Evolutionary conservation across 768 basidiomycete species (phyloP), one percentile per base, ranked within the genome.

Genomic region (Lyophyllum shimeji): DNA sequence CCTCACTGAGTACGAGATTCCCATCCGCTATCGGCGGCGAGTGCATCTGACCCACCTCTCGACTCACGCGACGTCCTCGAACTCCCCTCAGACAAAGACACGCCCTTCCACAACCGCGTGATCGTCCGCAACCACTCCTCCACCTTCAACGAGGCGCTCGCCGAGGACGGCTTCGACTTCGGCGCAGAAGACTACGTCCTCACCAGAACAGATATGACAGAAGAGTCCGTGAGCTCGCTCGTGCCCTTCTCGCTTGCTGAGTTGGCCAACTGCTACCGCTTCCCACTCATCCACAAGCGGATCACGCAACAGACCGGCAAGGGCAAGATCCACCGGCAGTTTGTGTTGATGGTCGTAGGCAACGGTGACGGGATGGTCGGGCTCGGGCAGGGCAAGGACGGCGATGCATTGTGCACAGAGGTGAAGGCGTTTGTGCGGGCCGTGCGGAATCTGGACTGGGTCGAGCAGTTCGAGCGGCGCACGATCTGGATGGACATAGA

Each of bases 401-500:
- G 69, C 2, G 85, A 89, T 34, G 63, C 64, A 1, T 56, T 75
- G 7, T 71, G 76, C 17, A 90, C 90, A 1, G 66, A 78, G 15
- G 70, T 69, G 45, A 84, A 86, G 67, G 81, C 88, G n/a, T 72
- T 82, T 59, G 71, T 77, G 33, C 72, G 83, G 75, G 97, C 93
- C 1, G 77, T 96, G 25, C 81, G 87, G 59, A 90, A 87, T 65
- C 88, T 98, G 88, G 97, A 98, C 71, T 88, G 79, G 64, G 93
- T 99, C 52, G 89, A 91, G 61, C 85, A 93, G 17, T 98, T 94
- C 71, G 96, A 99, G 71, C 77, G 85, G 60, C 83, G 97, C 49
- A 98, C 97, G n/a, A 79, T 97, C 17, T 98, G 93, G 91, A 93
- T 93, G 20, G 90, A 94, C 50, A 83, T 95, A 77, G 76, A 82